Evolutionary conservation across 139 green algal species (phyloP), one percentile per base, ranked within the genome.

Genomic region (Coelastrella sp.): DNA sequence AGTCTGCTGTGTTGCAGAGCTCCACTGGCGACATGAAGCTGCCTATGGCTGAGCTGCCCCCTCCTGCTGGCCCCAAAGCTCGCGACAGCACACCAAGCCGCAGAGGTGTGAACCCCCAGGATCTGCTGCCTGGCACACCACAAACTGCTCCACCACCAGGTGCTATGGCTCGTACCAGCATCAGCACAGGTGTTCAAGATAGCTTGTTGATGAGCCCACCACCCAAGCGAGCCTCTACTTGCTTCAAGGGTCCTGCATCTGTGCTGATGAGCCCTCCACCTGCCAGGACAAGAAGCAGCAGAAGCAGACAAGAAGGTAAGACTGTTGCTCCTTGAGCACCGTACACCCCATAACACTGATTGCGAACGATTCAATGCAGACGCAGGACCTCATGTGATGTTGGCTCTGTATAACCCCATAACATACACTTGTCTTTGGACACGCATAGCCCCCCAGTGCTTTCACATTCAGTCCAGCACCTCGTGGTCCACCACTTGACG

Each of bases 391-490:
- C n/a, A n/a, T n/a, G n/a, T n/a, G n/a, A n/a, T n/a, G n/a, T n/a
- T n/a, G n/a, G n/a, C n/a, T n/a, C n/a, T n/a, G n/a, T n/a, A n/a
- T n/a, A n/a, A n/a, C n/a, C n/a, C n/a, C n/a, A n/a, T n/a, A n/a
- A n/a, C n/a, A 11, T 57, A 30, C 64, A 73, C 38, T 59, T 5
- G 4, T 50, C 9, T 74, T 13, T 74, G 3, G 3, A n/a, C n/a
- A n/a, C 66, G 62, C 62, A 75, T 60, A 43, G 30, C 37, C 32
- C 30, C 19, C 57, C n/a, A 63, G 60, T 41, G 15, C 8, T 50
- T 84, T 84, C 78, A 75, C 62, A 34, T 84, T 84, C 78, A 84
- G 78, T 60, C 78, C 78, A 37, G 32, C 45, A 45, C 75, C 53
- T 7, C 11, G 38, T 32, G 50, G 66, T 45, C 75, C 75, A 21